Conservation (phyloP, 78 protist genomes). For the Acrasis kona region DNA sequence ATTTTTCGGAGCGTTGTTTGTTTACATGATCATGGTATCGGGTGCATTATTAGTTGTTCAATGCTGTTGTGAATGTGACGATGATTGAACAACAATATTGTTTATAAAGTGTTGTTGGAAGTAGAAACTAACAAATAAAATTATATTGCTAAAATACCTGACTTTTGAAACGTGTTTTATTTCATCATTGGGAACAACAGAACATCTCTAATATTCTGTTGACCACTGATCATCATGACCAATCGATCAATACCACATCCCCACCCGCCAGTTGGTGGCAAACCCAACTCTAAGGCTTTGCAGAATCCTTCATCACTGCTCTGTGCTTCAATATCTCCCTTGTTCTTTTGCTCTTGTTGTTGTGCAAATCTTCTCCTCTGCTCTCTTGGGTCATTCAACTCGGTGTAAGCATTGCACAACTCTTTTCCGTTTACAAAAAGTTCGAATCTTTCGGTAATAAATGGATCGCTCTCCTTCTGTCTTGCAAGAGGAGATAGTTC, state of each 20-base stretch:
- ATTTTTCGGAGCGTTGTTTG: no score
- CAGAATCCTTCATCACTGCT: conserved; percentile 17
- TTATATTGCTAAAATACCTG: no score
- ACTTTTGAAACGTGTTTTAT: no score
- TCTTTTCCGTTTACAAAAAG: conserved; percentile 15
- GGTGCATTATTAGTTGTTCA: no score
- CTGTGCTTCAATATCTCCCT: conserved; percentile 39
- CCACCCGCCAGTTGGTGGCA: conserved; percentile 53
- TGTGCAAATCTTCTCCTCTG: conserved; percentile 22
- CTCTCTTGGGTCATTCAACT: conserved; percentile 36
- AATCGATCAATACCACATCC: conserved; percentile 43
- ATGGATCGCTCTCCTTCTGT: not conserved
- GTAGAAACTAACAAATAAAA: no score
- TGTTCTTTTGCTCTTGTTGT: not conserved
- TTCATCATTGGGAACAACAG: conserved; percentile 35
- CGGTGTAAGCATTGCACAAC: conserved; percentile 39
- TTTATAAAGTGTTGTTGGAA: no score
- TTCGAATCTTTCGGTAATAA: conserved; percentile 37
- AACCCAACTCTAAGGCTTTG: conserved; percentile 28
- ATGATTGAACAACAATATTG: no score
- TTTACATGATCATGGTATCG: no score
- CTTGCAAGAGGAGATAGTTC: conserved; percentile 40
- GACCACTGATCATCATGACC: conserved; percentile 20
- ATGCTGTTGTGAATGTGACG: no score
- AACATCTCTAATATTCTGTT: conserved; percentile 31